Conservation (phyloP, 805 yeast genomes). For the Ogataea methylovora region DNA sequence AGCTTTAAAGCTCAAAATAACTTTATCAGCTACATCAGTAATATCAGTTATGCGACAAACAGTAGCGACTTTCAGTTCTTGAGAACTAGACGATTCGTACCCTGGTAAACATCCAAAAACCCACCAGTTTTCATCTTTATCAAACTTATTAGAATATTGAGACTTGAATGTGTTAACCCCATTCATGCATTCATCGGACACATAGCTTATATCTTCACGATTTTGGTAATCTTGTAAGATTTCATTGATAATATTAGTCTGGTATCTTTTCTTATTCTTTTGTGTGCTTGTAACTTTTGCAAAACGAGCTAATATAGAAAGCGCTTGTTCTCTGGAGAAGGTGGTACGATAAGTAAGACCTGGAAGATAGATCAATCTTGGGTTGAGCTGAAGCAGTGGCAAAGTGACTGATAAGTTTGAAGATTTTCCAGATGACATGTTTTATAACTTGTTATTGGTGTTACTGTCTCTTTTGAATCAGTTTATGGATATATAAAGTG, state of each 20-base stretch:
- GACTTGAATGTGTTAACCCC: constrained; percentile 4
- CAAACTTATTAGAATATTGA: constrained; percentile 1
- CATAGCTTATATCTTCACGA: background rate
- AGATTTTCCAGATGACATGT: background rate
- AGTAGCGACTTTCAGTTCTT: constrained; percentile 23
- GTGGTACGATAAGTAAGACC: constrained; percentile 57
- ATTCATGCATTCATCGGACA: background rate
- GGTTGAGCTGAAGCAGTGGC: constrained; percentile 14
- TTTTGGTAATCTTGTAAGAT: constrained; percentile 1
- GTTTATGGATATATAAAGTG: no score
- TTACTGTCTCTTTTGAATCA: no score
- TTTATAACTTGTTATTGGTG: no score
- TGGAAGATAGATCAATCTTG: constrained; percentile 42
- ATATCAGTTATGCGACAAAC: constrained; percentile 41
- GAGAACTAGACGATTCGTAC: background rate
- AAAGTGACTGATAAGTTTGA: constrained; percentile 5
- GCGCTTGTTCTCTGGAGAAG: constrained; percentile 38
- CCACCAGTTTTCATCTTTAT: constrained; percentile 1
- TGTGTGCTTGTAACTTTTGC: constrained; percentile 1
- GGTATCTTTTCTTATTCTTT: background rate
- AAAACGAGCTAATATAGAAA: constrained; percentile 30
- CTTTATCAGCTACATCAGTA: constrained; percentile 32
- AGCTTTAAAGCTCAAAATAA: constrained; percentile 43
- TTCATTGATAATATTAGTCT: constrained; percentile 1
- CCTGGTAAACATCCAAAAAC: constrained; percentile 22